phyloP scores from a whole-genome alignment of 192 early-diverging fungal species.

The Umbelopsis isabellina region DNA sequence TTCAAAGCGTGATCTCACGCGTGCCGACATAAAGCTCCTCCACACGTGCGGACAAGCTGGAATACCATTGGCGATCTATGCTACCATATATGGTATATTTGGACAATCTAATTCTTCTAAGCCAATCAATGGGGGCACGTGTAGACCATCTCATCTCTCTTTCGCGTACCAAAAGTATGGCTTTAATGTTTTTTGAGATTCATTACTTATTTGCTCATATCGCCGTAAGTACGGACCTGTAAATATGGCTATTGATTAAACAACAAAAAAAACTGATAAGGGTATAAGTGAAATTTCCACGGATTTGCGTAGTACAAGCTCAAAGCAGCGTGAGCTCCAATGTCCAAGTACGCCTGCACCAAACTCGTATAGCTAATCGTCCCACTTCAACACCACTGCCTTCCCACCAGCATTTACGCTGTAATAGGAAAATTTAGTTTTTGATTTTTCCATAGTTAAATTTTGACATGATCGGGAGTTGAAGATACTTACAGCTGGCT shows the following conservation, averaged over 20 bases:
- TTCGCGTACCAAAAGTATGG: too few relatives aligned
- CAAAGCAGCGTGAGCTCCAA: slow-evolving; percentile 73
- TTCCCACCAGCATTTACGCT: slow-evolving; percentile 88
- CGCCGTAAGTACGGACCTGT: too few relatives aligned
- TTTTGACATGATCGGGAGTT: background rate
- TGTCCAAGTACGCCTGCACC: slow-evolving; percentile 82
- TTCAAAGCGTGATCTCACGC: too few relatives aligned
- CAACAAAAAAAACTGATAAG: too few relatives aligned
- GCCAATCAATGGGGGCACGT: background rate
- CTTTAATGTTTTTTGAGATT: too few relatives aligned
- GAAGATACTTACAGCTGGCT: slow-evolving; percentile 63
- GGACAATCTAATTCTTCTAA: background rate
- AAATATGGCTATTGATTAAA: too few relatives aligned
- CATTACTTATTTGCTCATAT: too few relatives aligned
- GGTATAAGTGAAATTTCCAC: too few relatives aligned
- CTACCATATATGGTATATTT: background rate
- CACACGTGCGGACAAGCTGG: background rate
- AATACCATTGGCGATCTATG: background rate
- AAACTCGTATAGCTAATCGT: slow-evolving; percentile 60
- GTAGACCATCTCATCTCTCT: too few relatives aligned
- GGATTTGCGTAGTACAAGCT: background rate
- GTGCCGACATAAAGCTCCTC: too few relatives aligned
- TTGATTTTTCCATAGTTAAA: too few relatives aligned
- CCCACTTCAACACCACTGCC: slow-evolving; percentile 66
- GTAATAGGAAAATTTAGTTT: background rate